These are phyloP conservation scores for Fusarium sulawesiense DNA, from an alignment of 2,329 filamentous ascomycete species.

Conservation along the genomic window DNA sequence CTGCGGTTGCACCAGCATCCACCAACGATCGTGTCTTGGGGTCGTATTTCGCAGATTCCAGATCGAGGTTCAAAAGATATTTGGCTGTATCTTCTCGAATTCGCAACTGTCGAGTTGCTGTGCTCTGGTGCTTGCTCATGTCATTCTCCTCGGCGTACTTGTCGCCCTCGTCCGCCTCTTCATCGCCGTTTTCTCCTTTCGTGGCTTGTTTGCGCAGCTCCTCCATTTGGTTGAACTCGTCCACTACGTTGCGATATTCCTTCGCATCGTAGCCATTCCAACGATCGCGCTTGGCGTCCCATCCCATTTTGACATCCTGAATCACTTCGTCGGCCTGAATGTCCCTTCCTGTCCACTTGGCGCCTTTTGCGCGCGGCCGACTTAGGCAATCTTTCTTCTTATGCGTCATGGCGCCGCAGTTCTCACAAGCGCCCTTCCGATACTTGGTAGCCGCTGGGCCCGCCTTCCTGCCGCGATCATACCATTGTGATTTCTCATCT, in stretches of 20 bases:
- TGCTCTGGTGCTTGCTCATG: conserved; percentile 94
- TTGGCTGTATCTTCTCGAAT: conserved; percentile 97
- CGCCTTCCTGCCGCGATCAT: conserved; percentile 85
- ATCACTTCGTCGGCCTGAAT: conserved; percentile 93
- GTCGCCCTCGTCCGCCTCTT: conserved; percentile 68
- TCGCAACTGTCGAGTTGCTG: conserved; percentile 88
- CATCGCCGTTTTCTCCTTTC: conserved; percentile 61
- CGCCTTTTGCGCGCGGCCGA: conserved; percentile 87
- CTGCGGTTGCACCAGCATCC: conserved; percentile 81
- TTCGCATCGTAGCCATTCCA: conserved; percentile 98
- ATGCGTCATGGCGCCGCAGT: conserved; percentile 97
- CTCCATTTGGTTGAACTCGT: conserved; percentile 90
- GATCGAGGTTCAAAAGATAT: conserved; percentile 92
- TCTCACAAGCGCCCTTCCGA: conserved; percentile 97
- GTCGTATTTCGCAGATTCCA: conserved; percentile 97
- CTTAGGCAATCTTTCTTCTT: conserved; percentile 94
- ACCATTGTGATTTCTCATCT: conserved; percentile 85
- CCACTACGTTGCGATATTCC: conserved; percentile 87
- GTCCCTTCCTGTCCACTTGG: conserved; percentile 90
- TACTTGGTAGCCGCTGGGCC: conserved; percentile 95
- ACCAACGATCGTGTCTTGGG: conserved; percentile 95
- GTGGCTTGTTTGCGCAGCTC: conserved; percentile 71
- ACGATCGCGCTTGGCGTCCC: conserved; percentile 96
- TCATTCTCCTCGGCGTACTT: conserved; percentile 95
- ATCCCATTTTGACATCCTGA: conserved; percentile 87